Base-by-base conservation (phyloP, 1,284 basidiomycete species). In the Trametes pubescens region DNA sequence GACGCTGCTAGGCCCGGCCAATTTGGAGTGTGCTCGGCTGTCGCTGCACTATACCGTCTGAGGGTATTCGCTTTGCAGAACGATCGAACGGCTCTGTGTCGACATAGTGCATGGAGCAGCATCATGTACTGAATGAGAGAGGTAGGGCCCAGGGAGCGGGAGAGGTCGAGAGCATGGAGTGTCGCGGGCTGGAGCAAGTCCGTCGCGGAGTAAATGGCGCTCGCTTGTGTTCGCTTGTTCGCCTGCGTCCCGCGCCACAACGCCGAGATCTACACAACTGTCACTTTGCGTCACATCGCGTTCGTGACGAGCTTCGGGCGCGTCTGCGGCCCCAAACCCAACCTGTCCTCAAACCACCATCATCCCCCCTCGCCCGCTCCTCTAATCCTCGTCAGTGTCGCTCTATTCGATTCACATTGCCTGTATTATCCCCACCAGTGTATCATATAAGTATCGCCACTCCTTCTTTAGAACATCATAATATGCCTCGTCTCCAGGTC, bases 401-500 rank as follows among this genome's bases (percentile, higher is more conserved):
- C 48, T 10, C 35, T 64, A 34, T 51, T 38, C 26, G 11, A 37
- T 43, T 21, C 43, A 40, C 9, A n/a, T 58, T 22, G 18, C 11
- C 38, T 24, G n/a, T 16, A 16, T n/a, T 4, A 43, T 43, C 8
- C 29, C 35, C 7, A 16, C 32, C n/a, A n/a, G n/a, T 58, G 16
- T 53, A 51, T n/a, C 21, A 26, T n/a, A 32, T 8, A 32, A 32
- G 6, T 13, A 9, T 35, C 35, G 3, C 1, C 21, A 43, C 37
- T 49, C 35, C 46, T n/a, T n/a, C 24, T 24, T 21, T 47, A 24
- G 44, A 29, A 35, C 22, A 44, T 13, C 22, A 44, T 7, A n/a
- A n/a, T 32, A 68, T 68, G 67, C 67, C 67, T 51, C 67, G 67
- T 46, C 67, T 68, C 24, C 67, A 65, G 35, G 5, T 38, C 29